Percentiles rank a stretch among this genome's conserved stretches.
phyloP scores from a whole-genome alignment of 2,329 filamentous ascomycete species.

The Ceratocystis destructans region DNA sequence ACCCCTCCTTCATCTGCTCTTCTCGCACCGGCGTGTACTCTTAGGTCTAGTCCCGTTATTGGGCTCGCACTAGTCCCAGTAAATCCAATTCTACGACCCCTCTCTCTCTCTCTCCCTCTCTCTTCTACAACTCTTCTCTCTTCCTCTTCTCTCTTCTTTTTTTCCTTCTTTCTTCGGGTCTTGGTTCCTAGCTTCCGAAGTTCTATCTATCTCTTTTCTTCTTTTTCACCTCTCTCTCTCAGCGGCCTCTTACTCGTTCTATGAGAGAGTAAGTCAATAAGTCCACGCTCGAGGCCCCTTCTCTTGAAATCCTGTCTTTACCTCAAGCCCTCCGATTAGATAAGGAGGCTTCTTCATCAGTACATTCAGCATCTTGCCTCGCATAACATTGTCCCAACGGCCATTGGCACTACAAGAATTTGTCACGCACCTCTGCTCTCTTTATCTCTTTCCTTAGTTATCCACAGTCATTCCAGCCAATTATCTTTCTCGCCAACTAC shows the following conservation, averaged over 20 bases:
- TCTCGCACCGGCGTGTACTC: constrained; percentile 14
- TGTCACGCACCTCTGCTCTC: neutral
- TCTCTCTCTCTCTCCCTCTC: neutral
- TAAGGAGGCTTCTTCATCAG: neutral
- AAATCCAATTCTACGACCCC: neutral
- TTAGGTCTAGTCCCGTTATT: constrained; percentile 9
- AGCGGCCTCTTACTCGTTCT: neutral
- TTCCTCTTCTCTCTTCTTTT: neutral
- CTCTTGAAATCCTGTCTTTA: neutral
- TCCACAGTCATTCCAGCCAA: neutral
- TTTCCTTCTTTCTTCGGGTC: constrained; percentile 3
- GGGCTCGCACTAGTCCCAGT: constrained; percentile 3
- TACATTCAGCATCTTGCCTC: neutral
- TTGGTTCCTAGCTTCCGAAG: constrained; percentile 4
- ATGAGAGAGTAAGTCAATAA: neutral
- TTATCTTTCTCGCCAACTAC: neutral
- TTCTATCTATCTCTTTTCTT: constrained; percentile 5
- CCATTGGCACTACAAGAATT: neutral
- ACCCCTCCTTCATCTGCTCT: constrained; percentile 11
- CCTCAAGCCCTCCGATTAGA: neutral
- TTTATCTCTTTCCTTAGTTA: neutral
- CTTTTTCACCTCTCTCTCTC: constrained; percentile 6
- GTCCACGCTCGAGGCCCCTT: neutral
- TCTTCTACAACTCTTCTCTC: neutral
- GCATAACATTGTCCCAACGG: neutral